Conservation (phyloP, 495 filamentous ascomycete genomes). For the Coniosporium apollinis region DNA sequence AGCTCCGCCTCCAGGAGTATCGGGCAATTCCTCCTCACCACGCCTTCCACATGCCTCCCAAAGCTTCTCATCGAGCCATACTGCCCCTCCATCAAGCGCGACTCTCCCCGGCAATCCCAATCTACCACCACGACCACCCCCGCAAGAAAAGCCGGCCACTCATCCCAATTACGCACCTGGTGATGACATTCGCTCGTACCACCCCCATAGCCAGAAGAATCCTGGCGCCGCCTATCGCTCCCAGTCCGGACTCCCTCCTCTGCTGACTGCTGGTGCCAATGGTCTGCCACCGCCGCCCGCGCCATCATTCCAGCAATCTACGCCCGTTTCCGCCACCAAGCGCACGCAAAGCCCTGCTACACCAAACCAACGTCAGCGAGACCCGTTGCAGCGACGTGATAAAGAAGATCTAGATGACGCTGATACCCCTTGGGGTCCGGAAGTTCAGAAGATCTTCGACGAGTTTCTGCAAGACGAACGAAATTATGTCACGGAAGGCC, state of each 20-base stretch:
- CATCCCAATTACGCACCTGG: constrained; percentile 39
- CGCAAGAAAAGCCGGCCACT: constrained; percentile 38
- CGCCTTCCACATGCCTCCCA: too few species aligned
- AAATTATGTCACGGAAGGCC: constrained; percentile 66
- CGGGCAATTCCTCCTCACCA: too few species aligned
- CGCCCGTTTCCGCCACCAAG: constrained; percentile 21
- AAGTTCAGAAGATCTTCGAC: constrained; percentile 61
- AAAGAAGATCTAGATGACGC: constrained; percentile 17
- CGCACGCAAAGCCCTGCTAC: constrained; percentile 22
- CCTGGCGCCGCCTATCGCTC: constrained; percentile 14
- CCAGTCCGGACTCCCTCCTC: constrained; percentile 5
- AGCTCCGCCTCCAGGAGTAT: constrained; percentile 3
- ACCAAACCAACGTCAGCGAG: constrained; percentile 9
- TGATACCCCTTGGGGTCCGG: constrained; percentile 36
- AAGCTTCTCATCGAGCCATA: too few species aligned
- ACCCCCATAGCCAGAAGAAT: constrained; percentile 32
- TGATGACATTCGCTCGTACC: constrained; percentile 41
- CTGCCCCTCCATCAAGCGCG: constrained; percentile 18
- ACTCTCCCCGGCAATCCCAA: constrained; percentile 31
- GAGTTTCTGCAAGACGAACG: constrained; percentile 67
- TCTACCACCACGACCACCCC: constrained; percentile 37
- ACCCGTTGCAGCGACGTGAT: constrained; percentile 12
- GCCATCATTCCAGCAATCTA: constrained; percentile 34
- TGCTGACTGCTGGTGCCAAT: constrained; percentile 29
- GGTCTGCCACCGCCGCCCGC: constrained; percentile 43